Percentiles rank a stretch among this genome's conserved stretches.
phyloP scores from a whole-genome alignment of 495 filamentous ascomycete species.

The Penicillium riverlandense region DNA sequence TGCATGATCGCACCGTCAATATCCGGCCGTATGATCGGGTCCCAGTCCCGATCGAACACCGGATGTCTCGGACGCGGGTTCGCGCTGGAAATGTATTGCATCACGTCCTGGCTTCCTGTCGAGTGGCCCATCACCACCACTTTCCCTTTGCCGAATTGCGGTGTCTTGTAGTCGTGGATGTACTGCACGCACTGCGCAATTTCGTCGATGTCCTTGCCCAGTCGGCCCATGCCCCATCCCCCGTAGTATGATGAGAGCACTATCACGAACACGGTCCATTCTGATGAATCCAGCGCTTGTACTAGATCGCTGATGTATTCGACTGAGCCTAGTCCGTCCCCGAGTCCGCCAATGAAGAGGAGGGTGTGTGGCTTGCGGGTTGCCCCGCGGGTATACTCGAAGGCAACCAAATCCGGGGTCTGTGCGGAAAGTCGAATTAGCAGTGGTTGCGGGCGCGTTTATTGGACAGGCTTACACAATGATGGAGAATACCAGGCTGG shows the following conservation, averaged over 20 bases:
- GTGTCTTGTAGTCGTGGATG: slow-evolving; percentile 36
- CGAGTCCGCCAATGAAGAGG: slow-evolving; percentile 39
- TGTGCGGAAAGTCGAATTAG: slow-evolving; percentile 1
- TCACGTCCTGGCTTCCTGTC: slow-evolving; percentile 76
- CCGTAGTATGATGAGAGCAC: slow-evolving; percentile 54
- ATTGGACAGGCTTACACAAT: slow-evolving; percentile 8
- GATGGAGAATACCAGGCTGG: slow-evolving; percentile 20
- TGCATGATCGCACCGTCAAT: slow-evolving; percentile 82
- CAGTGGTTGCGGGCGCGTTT: not conserved
- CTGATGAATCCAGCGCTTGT: slow-evolving; percentile 40
- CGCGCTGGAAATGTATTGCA: slow-evolving; percentile 56
- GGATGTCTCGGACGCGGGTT: slow-evolving; percentile 27
- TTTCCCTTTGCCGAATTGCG: slow-evolving; percentile 16
- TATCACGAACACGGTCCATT: slow-evolving; percentile 51
- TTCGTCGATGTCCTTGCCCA: slow-evolving; percentile 62
- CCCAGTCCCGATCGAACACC: slow-evolving; percentile 21
- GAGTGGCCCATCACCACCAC: slow-evolving; percentile 64
- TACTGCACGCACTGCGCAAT: slow-evolving; percentile 59
- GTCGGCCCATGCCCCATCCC: slow-evolving; percentile 60
- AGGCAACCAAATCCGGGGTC: slow-evolving; percentile 17
- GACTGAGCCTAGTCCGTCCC: slow-evolving; percentile 62
- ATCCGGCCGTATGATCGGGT: slow-evolving; percentile 19
- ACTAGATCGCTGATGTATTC: slow-evolving; percentile 44
- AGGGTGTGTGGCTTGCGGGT: slow-evolving; percentile 19
- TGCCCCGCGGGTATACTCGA: slow-evolving; percentile 20